A percentile compares a stretch with the other conserved stretches of the same genome.
Evolutionary conservation across 2,329 filamentous ascomycete genomes (phyloP).

Genomic region (Alternaria solani): DNA sequence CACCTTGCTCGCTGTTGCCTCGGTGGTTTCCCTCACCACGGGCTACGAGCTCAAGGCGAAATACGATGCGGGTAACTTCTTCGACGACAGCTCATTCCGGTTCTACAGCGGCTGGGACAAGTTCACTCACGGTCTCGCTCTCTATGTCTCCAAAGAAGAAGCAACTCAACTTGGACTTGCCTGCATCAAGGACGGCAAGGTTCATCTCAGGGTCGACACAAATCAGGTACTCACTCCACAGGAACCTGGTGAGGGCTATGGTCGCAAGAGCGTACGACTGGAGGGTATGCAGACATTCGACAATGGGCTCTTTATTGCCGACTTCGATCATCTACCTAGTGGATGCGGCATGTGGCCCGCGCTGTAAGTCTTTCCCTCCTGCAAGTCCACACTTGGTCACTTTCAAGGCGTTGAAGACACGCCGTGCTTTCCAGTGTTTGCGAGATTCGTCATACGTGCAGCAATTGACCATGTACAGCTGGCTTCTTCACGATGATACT

Average conservation of each 20-base stretch:
- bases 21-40: neutral
- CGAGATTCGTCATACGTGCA: neutral
- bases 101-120: conserved; percentile 23
- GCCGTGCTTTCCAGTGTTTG: neutral
- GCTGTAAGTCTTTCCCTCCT: conserved; percentile 27
- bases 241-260: conserved; percentile 12
- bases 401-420: too few species aligned
- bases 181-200: conserved; percentile 18
- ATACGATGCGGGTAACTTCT: conserved; percentile 32
- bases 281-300: conserved; percentile 31
- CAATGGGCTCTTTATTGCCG: conserved; percentile 37
- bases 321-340: conserved; percentile 41
- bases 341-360: conserved; percentile 44
- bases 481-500: conserved; percentile 53
- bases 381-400: neutral
- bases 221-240: neutral
- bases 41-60: conserved; percentile 26
- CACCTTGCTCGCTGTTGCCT: neutral
- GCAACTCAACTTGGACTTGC: conserved; percentile 29
- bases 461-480: conserved; percentile 18
- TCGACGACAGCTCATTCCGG: conserved; percentile 20
- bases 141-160: conserved; percentile 29
- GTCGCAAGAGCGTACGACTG: conserved; percentile 37
- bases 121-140: conserved; percentile 30
- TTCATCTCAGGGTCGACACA: conserved; percentile 37